Evolutionary conservation across 176 grass and related monocot species (phyloP), one percentile per base, ranked within the genome.

Genomic region (Dendrocalamus sinicus): DNA sequence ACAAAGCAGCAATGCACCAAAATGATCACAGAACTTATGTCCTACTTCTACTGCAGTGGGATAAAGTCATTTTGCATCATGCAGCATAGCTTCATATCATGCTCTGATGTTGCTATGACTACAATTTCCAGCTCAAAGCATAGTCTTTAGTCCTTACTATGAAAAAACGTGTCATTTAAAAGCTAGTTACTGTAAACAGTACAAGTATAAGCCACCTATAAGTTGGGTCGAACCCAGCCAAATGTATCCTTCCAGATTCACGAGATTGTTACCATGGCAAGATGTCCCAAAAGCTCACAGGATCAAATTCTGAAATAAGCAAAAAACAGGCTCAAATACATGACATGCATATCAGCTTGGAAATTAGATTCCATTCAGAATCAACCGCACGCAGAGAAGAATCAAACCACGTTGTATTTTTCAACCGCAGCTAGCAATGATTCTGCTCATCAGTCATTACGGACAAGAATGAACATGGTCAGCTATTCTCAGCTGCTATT

Each of bases 381-480:
- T 67, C 24, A 82, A 66, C 20, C 50, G 9, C 20, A 20, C 57
- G 12, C 35, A 78, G 8, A 76, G 28, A 26, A 20, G 15, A 9
- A 22, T 12, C 12, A 63, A 46, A 70, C 40, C 43, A 26, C 9
- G 51, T 62, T 51, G 55, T 63, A 66, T 61, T 67, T 83, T 73
- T 4, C 50, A 81, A 40, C 24, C 48, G 67, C 58, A 32, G 32
- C 32, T 32, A 46, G 4, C 51, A 63, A 4, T 58, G 8, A 47
- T 5, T 78, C n/a, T 20, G 20, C 26, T 47, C 41, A 60, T 50
- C 17, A 67, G 50, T 26, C 41, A 32, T 24, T 8, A 51, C 10
- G 10, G n/a, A 28, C 22, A 61, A 48, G 15, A 70, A 85, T 76
- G 50, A 82, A 76, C 53, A 77, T 51, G 57, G 68, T 30, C 39